Evolutionary conservation across 1,139 yeast species (phyloP).

Genomic region (Trichomonascaceae sp.): DNA sequence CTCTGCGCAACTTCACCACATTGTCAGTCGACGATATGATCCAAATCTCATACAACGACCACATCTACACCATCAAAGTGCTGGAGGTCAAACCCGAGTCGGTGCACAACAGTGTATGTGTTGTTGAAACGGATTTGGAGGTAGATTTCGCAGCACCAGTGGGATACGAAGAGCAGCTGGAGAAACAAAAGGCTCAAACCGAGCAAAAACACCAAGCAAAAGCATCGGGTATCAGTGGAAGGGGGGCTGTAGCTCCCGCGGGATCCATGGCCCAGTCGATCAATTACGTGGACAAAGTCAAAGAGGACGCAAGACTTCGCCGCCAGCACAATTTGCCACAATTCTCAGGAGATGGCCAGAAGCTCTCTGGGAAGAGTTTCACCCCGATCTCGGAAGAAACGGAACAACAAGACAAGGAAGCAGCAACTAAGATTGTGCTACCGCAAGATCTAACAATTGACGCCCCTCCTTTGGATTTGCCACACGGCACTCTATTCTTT

Average conservation of each 20-base stretch:
- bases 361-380: constrained; percentile 63
- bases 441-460: constrained; percentile 31
- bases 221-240: constrained; percentile 13
- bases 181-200: neutral
- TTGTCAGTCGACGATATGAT: constrained; percentile 76
- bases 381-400: constrained; percentile 20
- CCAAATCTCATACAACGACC: constrained; percentile 74
- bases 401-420: constrained; percentile 2
- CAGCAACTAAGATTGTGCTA: neutral
- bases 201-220: neutral
- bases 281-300: constrained; percentile 43
- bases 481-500: constrained; percentile 79
- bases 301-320: constrained; percentile 6
- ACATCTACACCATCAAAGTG: constrained; percentile 67
- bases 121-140: constrained; percentile 90
- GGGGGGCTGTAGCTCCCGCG: constrained; percentile 20
- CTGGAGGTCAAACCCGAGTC: constrained; percentile 80
- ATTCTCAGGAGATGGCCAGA: constrained; percentile 57
- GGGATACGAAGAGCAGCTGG: constrained; percentile 78
- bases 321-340: constrained; percentile 1
- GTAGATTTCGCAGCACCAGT: constrained; percentile 99
- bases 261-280: constrained; percentile 77
- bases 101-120: constrained; percentile 59
- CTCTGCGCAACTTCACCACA: constrained; percentile 78
- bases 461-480: constrained; percentile 60